Percentiles rank a stretch among this genome's conserved stretches.
These are phyloP conservation scores for Adiantum capillusveneris DNA, from an alignment of 75 land plant genomes.

Conservation along the genomic window DNA sequence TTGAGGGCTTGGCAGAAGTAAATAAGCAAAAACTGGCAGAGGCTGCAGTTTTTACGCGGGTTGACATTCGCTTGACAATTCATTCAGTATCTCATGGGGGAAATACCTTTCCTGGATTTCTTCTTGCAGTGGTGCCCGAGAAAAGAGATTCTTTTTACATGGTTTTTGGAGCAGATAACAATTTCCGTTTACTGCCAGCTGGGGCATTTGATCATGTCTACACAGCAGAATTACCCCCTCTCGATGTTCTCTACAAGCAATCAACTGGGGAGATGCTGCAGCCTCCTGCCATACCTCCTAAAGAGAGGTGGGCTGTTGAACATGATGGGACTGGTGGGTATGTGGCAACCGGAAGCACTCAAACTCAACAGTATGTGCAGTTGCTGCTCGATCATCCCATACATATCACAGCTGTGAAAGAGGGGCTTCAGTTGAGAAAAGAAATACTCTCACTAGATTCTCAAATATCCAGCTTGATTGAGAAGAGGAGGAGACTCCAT, in stretches of 20 bases:
- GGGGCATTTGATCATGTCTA: slow-evolving; percentile 14
- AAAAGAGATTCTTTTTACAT: slow-evolving; percentile 7
- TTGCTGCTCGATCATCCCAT: slow-evolving; percentile 8
- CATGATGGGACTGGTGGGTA: slow-evolving; percentile 7
- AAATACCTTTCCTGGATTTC: slow-evolving; percentile 6
- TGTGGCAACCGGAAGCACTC: background rate
- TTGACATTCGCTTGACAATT: background rate
- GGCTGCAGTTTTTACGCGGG: slow-evolving; percentile 10
- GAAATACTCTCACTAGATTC: background rate
- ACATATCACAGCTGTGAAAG: background rate
- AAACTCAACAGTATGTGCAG: background rate
- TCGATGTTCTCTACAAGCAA: slow-evolving; percentile 4
- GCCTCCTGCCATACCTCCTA: slow-evolving; percentile 8
- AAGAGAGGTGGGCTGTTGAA: slow-evolving; percentile 7
- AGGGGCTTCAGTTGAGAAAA: slow-evolving; percentile 4
- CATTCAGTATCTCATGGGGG: slow-evolving; percentile 8
- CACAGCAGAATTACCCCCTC: slow-evolving; percentile 1
- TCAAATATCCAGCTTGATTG: background rate
- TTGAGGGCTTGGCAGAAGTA: slow-evolving; percentile 7
- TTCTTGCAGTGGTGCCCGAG: slow-evolving; percentile 15
- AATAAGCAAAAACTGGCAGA: slow-evolving; percentile 6
- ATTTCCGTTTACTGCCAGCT: slow-evolving; percentile 11
- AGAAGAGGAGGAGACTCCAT: slow-evolving; percentile 1
- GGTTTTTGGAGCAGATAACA: slow-evolving; percentile 13
- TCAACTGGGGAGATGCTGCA: slow-evolving; percentile 6